Percentiles rank a stretch among this genome's conserved stretches.
phyloP scores from a whole-genome alignment of 2,329 filamentous ascomycete species.

The Colletotrichum sp. region DNA sequence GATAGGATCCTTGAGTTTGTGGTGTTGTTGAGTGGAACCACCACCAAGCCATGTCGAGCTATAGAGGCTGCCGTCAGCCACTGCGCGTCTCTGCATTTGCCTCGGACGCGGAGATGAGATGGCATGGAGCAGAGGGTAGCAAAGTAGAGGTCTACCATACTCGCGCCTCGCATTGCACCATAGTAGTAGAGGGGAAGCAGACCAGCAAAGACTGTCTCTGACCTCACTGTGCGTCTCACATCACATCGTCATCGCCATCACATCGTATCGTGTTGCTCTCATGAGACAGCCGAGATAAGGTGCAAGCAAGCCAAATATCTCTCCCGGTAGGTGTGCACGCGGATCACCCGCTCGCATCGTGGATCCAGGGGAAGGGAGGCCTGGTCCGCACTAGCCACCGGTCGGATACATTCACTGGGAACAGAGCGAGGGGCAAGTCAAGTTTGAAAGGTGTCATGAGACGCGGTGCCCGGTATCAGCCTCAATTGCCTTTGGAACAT shows the following conservation, averaged over 20 bases:
- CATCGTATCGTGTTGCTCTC: background rate
- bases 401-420: background rate
- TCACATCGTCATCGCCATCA: background rate
- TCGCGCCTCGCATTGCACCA: no score
- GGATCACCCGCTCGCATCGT: background rate
- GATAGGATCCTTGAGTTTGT: background rate
- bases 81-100: background rate
- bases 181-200: background rate
- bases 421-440: background rate
- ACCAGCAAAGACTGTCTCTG: background rate
- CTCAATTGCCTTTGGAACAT: background rate
- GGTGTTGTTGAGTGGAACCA: background rate
- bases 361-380: background rate
- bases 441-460: background rate
- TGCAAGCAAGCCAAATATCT: background rate
- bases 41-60: no score
- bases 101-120: background rate
- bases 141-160: background rate
- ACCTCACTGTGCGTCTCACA: no score
- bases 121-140: background rate
- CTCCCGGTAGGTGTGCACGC: background rate
- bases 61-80: background rate
- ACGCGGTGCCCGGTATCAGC: background rate
- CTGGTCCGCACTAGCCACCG: background rate
- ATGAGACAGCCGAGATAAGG: background rate